Evolutionary conservation across 164 flowering plant species (phyloP).

Genomic region (Tetracentron sinense): DNA sequence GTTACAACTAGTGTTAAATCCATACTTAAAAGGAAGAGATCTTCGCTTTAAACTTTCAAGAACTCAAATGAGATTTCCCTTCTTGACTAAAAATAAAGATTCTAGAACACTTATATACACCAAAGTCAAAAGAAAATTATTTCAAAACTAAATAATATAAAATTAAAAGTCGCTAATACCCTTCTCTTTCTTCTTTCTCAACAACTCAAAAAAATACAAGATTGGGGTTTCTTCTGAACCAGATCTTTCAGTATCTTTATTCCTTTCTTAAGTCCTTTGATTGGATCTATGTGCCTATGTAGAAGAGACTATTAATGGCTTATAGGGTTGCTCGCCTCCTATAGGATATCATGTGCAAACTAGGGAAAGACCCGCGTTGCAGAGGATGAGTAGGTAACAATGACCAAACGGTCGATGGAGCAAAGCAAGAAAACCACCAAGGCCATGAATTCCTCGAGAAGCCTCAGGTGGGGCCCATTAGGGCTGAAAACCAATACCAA

Average conservation of each 20-base stretch:
- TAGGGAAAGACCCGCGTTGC: constrained; percentile 74
- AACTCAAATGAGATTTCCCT: no score
- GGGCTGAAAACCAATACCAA: constrained; percentile 77
- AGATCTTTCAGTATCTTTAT: constrained; percentile 65
- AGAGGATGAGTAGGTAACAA: constrained; percentile 69
- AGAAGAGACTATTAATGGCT: constrained; percentile 75
- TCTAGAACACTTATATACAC: no score
- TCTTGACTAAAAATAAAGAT: no score
- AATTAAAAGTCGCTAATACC: no score
- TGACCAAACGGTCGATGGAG: constrained; percentile 70
- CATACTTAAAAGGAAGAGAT: no score
- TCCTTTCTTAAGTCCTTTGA: constrained; percentile 70
- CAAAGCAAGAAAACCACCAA: constrained; percentile 72
- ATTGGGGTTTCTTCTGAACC: constrained; percentile 50
- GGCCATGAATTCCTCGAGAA: constrained; percentile 81
- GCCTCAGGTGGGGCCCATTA: constrained; percentile 76
- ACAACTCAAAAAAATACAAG: constrained; percentile 63
- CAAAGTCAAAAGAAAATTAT: no score
- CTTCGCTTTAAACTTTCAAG: no score
- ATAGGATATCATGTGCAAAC: constrained; percentile 71
- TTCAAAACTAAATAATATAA: no score
- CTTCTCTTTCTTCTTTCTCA: no score
- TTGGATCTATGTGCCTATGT: constrained; percentile 72
- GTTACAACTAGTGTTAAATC: no score
- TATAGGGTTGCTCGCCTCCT: constrained; percentile 74